Evolutionary conservation across 176 grass and related monocot genomes (phyloP).

Genomic region (Oryza glumipatula): DNA sequence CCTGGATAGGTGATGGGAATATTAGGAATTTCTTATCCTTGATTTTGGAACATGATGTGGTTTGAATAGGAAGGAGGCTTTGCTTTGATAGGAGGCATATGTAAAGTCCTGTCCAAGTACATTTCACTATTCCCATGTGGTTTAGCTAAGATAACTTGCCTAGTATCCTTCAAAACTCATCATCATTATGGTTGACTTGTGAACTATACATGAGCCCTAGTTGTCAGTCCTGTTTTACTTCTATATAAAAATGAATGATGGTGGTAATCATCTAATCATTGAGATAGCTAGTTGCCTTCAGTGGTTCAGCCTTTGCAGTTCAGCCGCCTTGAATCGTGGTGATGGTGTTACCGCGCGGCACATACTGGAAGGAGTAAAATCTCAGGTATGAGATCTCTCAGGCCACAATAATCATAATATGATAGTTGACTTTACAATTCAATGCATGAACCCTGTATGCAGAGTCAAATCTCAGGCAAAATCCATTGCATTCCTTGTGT

Average conservation of each 20-base stretch:
- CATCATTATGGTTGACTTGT: slow-evolving; percentile 43
- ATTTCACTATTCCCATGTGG: slow-evolving; percentile 41
- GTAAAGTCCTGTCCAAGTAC: slow-evolving; percentile 48
- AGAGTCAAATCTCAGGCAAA: slow-evolving; percentile 27
- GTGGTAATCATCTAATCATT: neutral
- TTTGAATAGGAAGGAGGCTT: slow-evolving; percentile 35
- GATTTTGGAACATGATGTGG: slow-evolving; percentile 25
- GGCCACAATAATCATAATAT: slow-evolving; percentile 43
- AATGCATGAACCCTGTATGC: slow-evolving; percentile 42
- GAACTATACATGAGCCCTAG: slow-evolving; percentile 15
- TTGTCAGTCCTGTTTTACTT: slow-evolving; percentile 38
- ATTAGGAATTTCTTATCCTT: slow-evolving; percentile 25
- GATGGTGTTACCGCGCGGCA: slow-evolving; percentile 19
- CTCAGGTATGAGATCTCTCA: slow-evolving; percentile 52
- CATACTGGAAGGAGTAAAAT: slow-evolving; percentile 51
- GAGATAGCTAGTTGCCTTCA: neutral
- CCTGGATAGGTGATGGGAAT: slow-evolving; percentile 16
- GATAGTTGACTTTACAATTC: slow-evolving; percentile 49
- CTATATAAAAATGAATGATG: slow-evolving; percentile 26
- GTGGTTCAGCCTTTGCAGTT: slow-evolving; percentile 26
- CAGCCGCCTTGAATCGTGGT: slow-evolving; percentile 23
- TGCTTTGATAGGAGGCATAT: slow-evolving; percentile 35
- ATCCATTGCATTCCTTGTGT: slow-evolving; percentile 39
- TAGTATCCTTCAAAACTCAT: slow-evolving; percentile 42
- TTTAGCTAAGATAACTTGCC: slow-evolving; percentile 44